phyloP scores from a whole-genome alignment of 2,329 filamentous ascomycete genomes.

The Penicillium sp. region DNA sequence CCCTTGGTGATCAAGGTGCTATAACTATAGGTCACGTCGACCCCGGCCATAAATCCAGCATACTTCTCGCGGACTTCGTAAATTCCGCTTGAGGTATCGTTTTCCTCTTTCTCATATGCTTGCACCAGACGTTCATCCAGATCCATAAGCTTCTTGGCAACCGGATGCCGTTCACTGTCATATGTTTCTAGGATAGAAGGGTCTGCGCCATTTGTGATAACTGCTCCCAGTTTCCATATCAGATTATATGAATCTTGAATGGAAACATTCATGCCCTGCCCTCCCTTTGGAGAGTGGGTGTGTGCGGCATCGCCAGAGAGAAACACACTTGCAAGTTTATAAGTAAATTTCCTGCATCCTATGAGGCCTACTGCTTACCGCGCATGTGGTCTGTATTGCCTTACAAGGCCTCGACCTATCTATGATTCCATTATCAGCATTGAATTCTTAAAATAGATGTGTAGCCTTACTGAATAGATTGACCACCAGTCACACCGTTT shows the following conservation, averaged over 20 bases:
- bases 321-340: conserved; percentile 6
- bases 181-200: conserved; percentile 50
- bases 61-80: conserved; percentile 10
- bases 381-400: no score
- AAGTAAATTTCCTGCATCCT: no score
- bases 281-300: conserved; percentile 67
- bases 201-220: conserved; percentile 42
- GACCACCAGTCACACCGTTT: conserved; percentile 21
- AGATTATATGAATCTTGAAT: conserved; percentile 60
- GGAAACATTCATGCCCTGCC: conserved; percentile 53
- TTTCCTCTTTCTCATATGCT: conserved; percentile 3
- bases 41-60: conserved; percentile 14
- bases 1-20: not conserved
- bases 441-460: no score
- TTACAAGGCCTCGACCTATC: no score
- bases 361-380: no score
- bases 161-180: conserved; percentile 48
- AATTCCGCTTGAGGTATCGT: not conserved
- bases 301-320: conserved; percentile 10
- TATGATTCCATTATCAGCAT: no score
- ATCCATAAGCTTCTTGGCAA: conserved; percentile 32
- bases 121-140: conserved; percentile 8
- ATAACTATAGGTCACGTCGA: conserved; percentile 8
- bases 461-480: conserved; percentile 11
- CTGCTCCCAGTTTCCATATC: conserved; percentile 56